Evolutionary conservation across 208 protist species (phyloP).

Genomic region (Leishmania martiniquensis): DNA sequence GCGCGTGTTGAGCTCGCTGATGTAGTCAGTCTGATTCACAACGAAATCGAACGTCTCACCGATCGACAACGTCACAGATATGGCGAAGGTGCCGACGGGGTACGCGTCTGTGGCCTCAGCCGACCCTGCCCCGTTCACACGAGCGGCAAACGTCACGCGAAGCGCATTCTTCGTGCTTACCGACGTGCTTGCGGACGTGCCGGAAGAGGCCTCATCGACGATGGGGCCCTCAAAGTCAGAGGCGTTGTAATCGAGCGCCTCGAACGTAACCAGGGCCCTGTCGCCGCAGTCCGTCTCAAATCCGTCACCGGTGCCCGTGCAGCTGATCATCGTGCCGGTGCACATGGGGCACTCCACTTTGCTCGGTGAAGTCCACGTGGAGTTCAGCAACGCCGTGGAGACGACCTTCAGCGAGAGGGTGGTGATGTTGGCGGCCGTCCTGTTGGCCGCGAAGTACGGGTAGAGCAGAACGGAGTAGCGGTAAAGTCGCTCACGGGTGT

Average conservation of each 20-base stretch:
- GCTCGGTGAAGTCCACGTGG: constrained; percentile 63
- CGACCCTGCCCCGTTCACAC: constrained; percentile 53
- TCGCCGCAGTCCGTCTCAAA: constrained; percentile 61
- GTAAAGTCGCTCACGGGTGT: constrained; percentile 76
- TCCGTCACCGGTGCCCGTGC: constrained; percentile 54
- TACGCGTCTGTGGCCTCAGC: constrained; percentile 34
- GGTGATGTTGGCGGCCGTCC: constrained; percentile 36
- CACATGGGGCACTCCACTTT: constrained; percentile 66
- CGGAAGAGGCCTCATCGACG: constrained; percentile 9
- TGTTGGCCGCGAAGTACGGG: constrained; percentile 51
- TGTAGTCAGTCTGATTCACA: constrained; percentile 77
- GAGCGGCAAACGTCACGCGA: constrained; percentile 61
- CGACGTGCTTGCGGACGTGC: constrained; percentile 47
- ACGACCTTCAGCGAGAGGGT: constrained; percentile 17
- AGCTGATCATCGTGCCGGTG: constrained; percentile 59
- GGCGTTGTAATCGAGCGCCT: constrained; percentile 28
- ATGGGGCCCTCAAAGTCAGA: constrained; percentile 31
- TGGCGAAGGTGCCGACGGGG: constrained; percentile 57
- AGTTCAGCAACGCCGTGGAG: constrained; percentile 50
- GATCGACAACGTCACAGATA: constrained; percentile 50
- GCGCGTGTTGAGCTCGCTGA: constrained; percentile 71
- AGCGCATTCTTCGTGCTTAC: constrained; percentile 35
- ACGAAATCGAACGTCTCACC: constrained; percentile 47
- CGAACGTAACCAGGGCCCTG: constrained; percentile 58
- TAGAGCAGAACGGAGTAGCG: constrained; percentile 74